phyloP scores from a whole-genome alignment of 2,329 filamentous ascomycete species.

The Aspergillus pseudoterreus region DNA sequence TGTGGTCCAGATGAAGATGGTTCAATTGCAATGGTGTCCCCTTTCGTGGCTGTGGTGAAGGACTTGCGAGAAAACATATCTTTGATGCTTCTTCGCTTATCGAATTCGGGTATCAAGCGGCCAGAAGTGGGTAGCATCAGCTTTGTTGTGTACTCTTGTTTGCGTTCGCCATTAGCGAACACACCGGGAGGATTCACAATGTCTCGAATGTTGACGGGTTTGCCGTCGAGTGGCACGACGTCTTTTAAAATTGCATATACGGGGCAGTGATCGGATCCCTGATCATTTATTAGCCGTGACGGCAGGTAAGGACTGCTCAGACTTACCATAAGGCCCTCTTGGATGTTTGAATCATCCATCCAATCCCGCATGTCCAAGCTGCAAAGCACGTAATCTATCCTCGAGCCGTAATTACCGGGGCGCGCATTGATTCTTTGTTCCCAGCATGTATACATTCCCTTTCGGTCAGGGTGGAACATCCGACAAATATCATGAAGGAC shows the following conservation, averaged over 20 bases:
- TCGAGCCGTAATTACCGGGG: conserved; percentile 87
- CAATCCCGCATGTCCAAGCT: conserved; percentile 73
- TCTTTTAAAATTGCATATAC: conserved; percentile 76
- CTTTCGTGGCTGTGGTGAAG: conserved; percentile 17
- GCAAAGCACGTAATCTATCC: conserved; percentile 92
- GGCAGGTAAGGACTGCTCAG: background rate
- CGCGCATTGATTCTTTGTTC: conserved; percentile 91
- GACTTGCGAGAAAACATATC: conserved; percentile 80
- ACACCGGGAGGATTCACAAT: conserved; percentile 73
- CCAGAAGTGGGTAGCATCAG: conserved; percentile 71
- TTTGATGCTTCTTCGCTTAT: conserved; percentile 77
- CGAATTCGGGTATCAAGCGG: conserved; percentile 81
- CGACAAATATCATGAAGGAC: conserved; percentile 82
- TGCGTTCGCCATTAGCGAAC: conserved; percentile 64
- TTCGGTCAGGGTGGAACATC: conserved; percentile 71
- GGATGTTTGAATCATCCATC: conserved; percentile 79
- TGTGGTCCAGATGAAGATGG: background rate
- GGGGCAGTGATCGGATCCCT: conserved; percentile 93
- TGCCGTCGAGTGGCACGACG: conserved; percentile 50
- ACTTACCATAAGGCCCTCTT: conserved; percentile 74
- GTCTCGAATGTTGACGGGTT: conserved; percentile 59
- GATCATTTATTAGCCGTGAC: conserved; percentile 14
- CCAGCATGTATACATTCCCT: conserved; percentile 97
- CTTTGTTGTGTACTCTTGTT: conserved; percentile 63
- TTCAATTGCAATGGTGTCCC: background rate